Base-by-base conservation (phyloP, 202 grass and related monocot genomes). In the Setaria italica region DNA sequence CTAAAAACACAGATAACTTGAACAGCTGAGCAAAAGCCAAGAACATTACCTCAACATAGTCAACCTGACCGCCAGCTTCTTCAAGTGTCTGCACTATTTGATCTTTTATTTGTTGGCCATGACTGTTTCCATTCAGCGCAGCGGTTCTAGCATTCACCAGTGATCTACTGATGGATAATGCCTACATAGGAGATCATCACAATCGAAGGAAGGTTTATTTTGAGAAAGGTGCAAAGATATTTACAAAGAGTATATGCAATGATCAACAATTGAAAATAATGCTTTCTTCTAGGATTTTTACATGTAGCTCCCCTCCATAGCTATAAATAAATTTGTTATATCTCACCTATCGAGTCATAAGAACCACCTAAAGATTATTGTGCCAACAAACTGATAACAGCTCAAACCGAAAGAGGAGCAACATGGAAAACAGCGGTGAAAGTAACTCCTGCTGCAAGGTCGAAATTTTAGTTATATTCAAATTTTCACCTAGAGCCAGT, bases 41-140 rank as follows among this genome's bases (percentile, higher is more conserved):
- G 32, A 79, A 42, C 2, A 65, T 87, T 91, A 98, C 93, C 96
- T 95, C 91, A 78, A 92, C 96, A 91, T 92, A 98, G 63, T 98
- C 96, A 86, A 95, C 88, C 80, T 50, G 89, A 81, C 96, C 90
- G 4, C 88, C 91, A 86, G 90, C 83, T 84, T 85, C 79, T 65
- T 84, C 76, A 30, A 98, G n/a, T 46, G 70, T 68, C 54, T 86
- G 81, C 42, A 90, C 39, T 51, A 98, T 85, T 76, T 82, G 69
- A 76, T 91, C 57, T 84, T 92, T 92, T 65, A 98, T 62, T 84
- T 92, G 86, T 84, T 92, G 19, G 76, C 86, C 72, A 84, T 55
- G 17, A 72, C 72, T 85, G 49, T 85, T 78, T 76, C 87, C 87
- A 71, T 80, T 92, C 78, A 88, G 80, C 43, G 55, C 82, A 33